Evolutionary conservation across 1,139 yeast species (phyloP), one percentile per base, ranked within the genome.

Genomic region (Casaregolazyma lundiana): DNA sequence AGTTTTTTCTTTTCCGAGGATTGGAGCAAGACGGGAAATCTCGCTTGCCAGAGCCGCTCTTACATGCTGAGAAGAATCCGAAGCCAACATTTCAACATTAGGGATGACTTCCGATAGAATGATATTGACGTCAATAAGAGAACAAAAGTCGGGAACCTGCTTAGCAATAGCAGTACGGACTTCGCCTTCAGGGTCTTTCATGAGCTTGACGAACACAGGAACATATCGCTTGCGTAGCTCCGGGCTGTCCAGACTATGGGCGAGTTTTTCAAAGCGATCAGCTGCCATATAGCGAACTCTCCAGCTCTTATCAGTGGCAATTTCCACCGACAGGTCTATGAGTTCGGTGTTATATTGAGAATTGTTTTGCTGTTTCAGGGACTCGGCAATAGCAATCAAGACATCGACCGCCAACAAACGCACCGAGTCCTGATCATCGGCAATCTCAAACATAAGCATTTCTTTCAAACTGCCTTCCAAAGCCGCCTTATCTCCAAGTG

Each of bases 211-310:
- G 63, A 92, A 84, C 39, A 81, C 85, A 59, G 78, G 84, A 54
- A 78, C 84, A 59, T 82, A 78, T 66, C 71, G 76, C 52, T 70
- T 69, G 48, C 80, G 80, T 42, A 72, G 69, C 50, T 74, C 78
- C 43, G 73, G 73, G 48, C 71, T 67, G 56, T 75, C 74, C 61
- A 90, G 83, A 56, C 81, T 81, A 21, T 70, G 62, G 3, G 95
- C 88, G 52, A 94, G 77, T 54, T 75, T 73, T 58, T 82, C 86
- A 62, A 88, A 90, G 60, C 89, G 77, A 64, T 90, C 97, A 21
- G 97, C 97, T 21, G 96, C 95, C 79, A 95, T 89, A 69, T 92
- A 94, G 61, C 98, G 80, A 48, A 94, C 97, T 66, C 98, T 83
- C 99, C 99, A 94, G 60, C 95, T 85, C 67, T 88, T 90, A 69